These are phyloP conservation scores for Andrographis paniculata DNA, from an alignment of 305 asterid species.

Conservation along the genomic window DNA sequence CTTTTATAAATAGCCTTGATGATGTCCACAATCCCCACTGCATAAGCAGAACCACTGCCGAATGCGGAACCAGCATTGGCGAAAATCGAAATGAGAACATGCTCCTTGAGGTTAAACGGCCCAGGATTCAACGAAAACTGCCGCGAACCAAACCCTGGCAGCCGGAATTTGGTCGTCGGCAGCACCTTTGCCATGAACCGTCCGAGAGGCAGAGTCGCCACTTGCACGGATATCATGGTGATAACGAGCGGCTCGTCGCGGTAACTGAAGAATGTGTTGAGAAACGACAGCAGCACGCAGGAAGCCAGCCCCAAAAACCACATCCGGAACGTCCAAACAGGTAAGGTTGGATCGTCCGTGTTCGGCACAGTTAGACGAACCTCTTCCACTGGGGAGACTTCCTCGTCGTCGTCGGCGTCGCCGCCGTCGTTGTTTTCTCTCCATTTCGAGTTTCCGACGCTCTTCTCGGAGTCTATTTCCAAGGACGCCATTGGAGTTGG, in stretches of 20 bases:
- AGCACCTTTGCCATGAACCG: slow-evolving; percentile 56
- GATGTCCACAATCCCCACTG: slow-evolving; percentile 59
- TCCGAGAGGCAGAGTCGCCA: slow-evolving; percentile 62
- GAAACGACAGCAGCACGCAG: slow-evolving; percentile 41
- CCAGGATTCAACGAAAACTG: slow-evolving; percentile 70
- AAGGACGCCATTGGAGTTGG: too few relatives aligned
- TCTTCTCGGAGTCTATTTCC: too few relatives aligned
- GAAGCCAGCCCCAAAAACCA: slow-evolving; percentile 54
- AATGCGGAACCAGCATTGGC: slow-evolving; percentile 63
- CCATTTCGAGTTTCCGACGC: too few relatives aligned
- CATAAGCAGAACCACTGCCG: slow-evolving; percentile 57
- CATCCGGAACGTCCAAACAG: slow-evolving; percentile 75
- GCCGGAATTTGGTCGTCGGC: slow-evolving; percentile 37
- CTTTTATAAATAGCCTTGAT: slow-evolving; percentile 52
- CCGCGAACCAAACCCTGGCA: slow-evolving; percentile 45
- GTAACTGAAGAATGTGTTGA: slow-evolving; percentile 65
- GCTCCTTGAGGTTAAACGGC: slow-evolving; percentile 82
- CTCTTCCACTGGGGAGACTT: slow-evolving; percentile 49
- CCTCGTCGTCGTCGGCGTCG: slow-evolving; percentile 18
- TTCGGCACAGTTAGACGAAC: slow-evolving; percentile 58
- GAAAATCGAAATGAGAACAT: slow-evolving; percentile 64
- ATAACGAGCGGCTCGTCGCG: slow-evolving; percentile 40
- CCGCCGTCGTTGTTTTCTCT: too few relatives aligned
- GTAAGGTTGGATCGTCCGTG: slow-evolving; percentile 49
- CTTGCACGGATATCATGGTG: slow-evolving; percentile 51